Base-by-base conservation (phyloP, 495 filamentous ascomycete genomes). In the Lepraria neglecta region DNA sequence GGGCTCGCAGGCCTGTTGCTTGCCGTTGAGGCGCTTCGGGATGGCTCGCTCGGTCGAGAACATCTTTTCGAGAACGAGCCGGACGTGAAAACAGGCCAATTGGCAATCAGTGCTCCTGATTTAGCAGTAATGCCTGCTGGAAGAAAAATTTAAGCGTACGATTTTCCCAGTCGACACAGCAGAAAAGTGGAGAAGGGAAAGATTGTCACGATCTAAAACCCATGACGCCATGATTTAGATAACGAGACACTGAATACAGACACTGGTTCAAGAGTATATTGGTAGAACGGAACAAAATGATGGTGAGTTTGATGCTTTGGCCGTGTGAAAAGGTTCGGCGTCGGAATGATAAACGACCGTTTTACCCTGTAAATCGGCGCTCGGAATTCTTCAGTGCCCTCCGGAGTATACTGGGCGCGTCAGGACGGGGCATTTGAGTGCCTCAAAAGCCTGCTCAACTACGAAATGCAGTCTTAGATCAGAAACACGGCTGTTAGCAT, bases 1-100 rank as follows among this genome's bases (percentile, higher is more conserved):
- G 31, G 33, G 57, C 45, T 59, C 31, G 30, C 57, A 30, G 21
- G 57, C 57, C 30, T 50, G 57, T 19, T 51, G 33, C 47, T 50
- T 50, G 31, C 57, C 28, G 38, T 59, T 59, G 10, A 31, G 33
- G 43, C 57, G n/a, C 24, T 24, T 50, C 2, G 45, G 57, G 15
- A 48, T 27, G 24, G 14, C 45, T 12, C 31, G 6, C 31, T 59
- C 57, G 12, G 57, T n/a, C 2, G 35, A 50, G 17, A 19, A 45
- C 55, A 58, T 58, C 10, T 17, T 45, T 19, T 2, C 4, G 5
- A n/a, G 6, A 15, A 17, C 42, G 40, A 21, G 24, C 24, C 21
- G 42, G 28, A 19, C 21, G n/a, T 15, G 5, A n/a, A 43, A 53
- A n/a, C 10, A 11, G 4, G 33, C 4, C 2, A 35, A 31, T 19